Base-by-base conservation (phyloP, 371 early-diverging fungal genomes). In the Smittium mucronatum region DNA sequence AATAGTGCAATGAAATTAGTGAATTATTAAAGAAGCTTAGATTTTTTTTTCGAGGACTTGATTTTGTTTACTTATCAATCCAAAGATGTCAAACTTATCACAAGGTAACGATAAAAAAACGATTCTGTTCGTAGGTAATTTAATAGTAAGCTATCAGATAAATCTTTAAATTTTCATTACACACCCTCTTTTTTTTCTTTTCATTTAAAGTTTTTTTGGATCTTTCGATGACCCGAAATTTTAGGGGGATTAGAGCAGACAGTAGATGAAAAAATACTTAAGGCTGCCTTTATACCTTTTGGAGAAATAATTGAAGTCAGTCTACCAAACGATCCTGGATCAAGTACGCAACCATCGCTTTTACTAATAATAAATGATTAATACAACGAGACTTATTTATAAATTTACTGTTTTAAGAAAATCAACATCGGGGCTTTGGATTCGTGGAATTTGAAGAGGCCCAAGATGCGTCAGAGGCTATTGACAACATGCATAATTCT, bases 271-370 rank as follows among this genome's bases (percentile, higher is more conserved):
- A 80, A 87, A 64, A 82, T 87, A 0, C 81, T 97, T 11, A 86
- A 90, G 63, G 89, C 93, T 0, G 94, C 95, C 0, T 97, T 95
- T 77, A 85, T 96, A 63, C 94, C 98, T 0, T 98, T 97, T 83
- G 98, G 98, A 58, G 94, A 97, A 65, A 89, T 98, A 71, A 87
- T 91, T 11, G 86, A 90, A 65, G 86, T 96, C 33, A 88, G 89
- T 59, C 76, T 98, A 34, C 92, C 96, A 0, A 81, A 83, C 5
- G 92, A 93, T 76, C 87, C 88, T 8, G 77, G 80, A 21, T 82
- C 87, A 34, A 78, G 90, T 91, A 84, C 66, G 80, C 68, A 31
- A 33, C 47, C 28, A 28, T 35, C 31, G 31, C 70, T 21, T 35
- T 61, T 30, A 28, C 57, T n/a, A 70, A 58, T 26, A 57, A 15